A percentile compares a stretch with the other conserved stretches of the same genome.
phyloP scores from a whole-genome alignment of 805 yeast genomes.

The Kluyveromyces aestuarii region DNA sequence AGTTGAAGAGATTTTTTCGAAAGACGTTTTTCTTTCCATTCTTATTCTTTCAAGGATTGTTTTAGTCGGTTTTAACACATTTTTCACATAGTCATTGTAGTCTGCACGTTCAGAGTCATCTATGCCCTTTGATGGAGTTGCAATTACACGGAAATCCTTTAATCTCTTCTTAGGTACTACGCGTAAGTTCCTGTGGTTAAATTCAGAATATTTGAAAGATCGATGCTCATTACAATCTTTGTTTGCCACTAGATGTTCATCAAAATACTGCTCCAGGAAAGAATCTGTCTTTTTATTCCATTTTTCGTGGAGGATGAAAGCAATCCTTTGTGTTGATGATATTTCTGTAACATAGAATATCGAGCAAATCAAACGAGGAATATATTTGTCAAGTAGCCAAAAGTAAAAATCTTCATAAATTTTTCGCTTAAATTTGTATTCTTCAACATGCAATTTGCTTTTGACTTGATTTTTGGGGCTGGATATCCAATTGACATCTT shows the following conservation, averaged over 20 bases:
- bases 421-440: slow-evolving; percentile 1
- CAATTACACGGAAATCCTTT: slow-evolving; percentile 48
- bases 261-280: slow-evolving; percentile 37
- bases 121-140: slow-evolving; percentile 40
- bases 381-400: slow-evolving; percentile 49
- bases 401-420: slow-evolving; percentile 29
- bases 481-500: slow-evolving; percentile 46
- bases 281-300: slow-evolving; percentile 43
- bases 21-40: slow-evolving; percentile 13
- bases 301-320: slow-evolving; percentile 46
- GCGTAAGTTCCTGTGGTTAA: slow-evolving; percentile 35
- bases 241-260: slow-evolving; percentile 27
- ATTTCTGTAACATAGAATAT: slow-evolving; percentile 64
- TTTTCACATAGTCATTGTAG: slow-evolving; percentile 29
- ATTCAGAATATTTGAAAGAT: slow-evolving; percentile 14
- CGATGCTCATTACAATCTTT: slow-evolving; percentile 12
- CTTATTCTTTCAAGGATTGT: slow-evolving; percentile 30
- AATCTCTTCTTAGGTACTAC: slow-evolving; percentile 48
- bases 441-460: not conserved
- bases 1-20: slow-evolving; percentile 34
- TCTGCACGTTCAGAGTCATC: slow-evolving; percentile 26
- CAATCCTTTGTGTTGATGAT: slow-evolving; percentile 31
- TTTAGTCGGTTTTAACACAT: slow-evolving; percentile 37
- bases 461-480: slow-evolving; percentile 19
- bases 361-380: slow-evolving; percentile 38